phyloP scores from a whole-genome alignment of 768 basidiomycete genomes.

The Lentinula guzmanii region DNA sequence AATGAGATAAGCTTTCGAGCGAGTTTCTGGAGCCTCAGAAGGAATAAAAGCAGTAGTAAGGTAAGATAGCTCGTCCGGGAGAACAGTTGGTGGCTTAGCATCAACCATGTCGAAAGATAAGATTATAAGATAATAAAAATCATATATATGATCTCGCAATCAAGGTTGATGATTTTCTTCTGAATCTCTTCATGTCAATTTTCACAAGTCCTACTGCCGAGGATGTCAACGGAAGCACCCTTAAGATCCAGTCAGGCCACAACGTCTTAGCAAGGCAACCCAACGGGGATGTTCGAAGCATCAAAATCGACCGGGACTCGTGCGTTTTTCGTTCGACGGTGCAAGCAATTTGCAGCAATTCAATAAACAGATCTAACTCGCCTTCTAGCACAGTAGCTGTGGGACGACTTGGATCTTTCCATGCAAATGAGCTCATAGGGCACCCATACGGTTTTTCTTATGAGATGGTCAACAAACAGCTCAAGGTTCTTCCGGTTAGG shows the following conservation, averaged over 20 bases:
- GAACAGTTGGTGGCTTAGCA: constrained; percentile 4
- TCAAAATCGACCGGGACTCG: constrained; percentile 71
- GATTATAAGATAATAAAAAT: neutral
- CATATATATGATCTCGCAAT: too few species aligned
- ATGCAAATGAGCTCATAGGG: constrained; percentile 68
- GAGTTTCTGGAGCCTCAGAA: constrained; percentile 32
- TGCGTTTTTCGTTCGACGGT: constrained; percentile 30
- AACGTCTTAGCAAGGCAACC: constrained; percentile 78
- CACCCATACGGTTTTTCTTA: constrained; percentile 87
- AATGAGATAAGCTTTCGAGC: constrained; percentile 66
- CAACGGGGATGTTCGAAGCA: constrained; percentile 69
- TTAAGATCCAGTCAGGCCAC: constrained; percentile 58
- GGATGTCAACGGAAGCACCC: neutral
- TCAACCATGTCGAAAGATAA: neutral
- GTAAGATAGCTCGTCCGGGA: constrained; percentile 50
- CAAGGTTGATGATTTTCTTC: neutral
- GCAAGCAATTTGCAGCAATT: constrained; percentile 6
- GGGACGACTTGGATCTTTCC: constrained; percentile 85
- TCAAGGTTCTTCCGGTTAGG: constrained; percentile 55
- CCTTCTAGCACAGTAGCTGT: constrained; percentile 57
- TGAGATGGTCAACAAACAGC: constrained; percentile 72
- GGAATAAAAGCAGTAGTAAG: constrained; percentile 50
- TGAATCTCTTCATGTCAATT: neutral
- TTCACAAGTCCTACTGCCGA: neutral
- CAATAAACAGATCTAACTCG: neutral